A percentile compares a stretch with the other conserved stretches of the same genome.
These are phyloP conservation scores for Yamadazyma membranifaciens DNA, from an alignment of 1,139 yeast species.

Conservation along the genomic window DNA sequence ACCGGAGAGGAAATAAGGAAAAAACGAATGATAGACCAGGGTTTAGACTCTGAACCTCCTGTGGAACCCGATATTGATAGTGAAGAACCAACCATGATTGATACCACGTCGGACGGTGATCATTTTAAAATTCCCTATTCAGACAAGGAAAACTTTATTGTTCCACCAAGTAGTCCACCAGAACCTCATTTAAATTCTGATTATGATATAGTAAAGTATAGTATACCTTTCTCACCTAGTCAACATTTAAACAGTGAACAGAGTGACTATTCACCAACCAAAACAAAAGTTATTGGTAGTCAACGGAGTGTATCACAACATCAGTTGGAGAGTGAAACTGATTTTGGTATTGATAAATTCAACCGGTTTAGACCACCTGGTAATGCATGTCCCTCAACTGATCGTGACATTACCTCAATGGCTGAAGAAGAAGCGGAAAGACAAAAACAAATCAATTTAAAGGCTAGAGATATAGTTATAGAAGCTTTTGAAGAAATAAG, in stretches of 20 bases:
- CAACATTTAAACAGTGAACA: slow-evolving; percentile 11
- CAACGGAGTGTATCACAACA: slow-evolving; percentile 7
- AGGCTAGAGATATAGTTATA: slow-evolving; percentile 34
- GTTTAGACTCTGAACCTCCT: slow-evolving; percentile 1
- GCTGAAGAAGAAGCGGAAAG: slow-evolving; percentile 12
- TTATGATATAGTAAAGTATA: slow-evolving; percentile 14
- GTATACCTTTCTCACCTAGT: slow-evolving; percentile 16
- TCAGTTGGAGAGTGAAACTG: slow-evolving; percentile 40
- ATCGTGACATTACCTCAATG: slow-evolving; percentile 18
- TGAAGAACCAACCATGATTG: slow-evolving; percentile 18
- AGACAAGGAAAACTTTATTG: slow-evolving; percentile 6
- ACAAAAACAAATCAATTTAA: slow-evolving; percentile 16
- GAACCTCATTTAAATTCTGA: slow-evolving; percentile 15
- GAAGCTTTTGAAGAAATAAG: slow-evolving; percentile 40
- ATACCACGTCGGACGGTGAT: slow-evolving; percentile 10
- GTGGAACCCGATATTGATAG: slow-evolving; percentile 6
- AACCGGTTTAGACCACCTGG: slow-evolving; percentile 36
- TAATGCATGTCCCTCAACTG: slow-evolving; percentile 31
- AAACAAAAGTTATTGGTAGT: neutral
- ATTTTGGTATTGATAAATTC: slow-evolving; percentile 47
- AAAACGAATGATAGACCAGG: neutral
- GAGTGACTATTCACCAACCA: slow-evolving; percentile 8
- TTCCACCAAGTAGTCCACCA: slow-evolving; percentile 18
- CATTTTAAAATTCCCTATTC: slow-evolving; percentile 3
- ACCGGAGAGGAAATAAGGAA: neutral